Conservation (phyloP, 2,329 filamentous ascomycete species). For the Cercospora sojina region DNA sequence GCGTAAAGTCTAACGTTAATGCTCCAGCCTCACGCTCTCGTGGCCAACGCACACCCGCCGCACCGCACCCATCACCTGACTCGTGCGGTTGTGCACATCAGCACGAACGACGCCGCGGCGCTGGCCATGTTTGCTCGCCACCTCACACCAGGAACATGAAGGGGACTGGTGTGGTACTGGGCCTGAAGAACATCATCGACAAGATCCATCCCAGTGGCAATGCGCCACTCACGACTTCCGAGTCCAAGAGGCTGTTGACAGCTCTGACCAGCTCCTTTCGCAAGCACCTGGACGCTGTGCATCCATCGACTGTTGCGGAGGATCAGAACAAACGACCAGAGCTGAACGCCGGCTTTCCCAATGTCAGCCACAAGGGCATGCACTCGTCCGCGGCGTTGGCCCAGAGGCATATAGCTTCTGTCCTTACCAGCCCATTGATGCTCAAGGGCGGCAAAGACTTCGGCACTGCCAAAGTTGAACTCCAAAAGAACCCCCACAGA, state of each 20-base stretch:
- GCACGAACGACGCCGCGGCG: background rate
- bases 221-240: conserved; percentile 54
- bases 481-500: conserved; percentile 29
- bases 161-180: conserved; percentile 46
- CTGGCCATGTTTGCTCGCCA: conserved; percentile 22
- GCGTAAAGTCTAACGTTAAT: background rate
- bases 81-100: background rate
- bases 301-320: conserved; percentile 44
- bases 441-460: conserved; percentile 19
- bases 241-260: conserved; percentile 60
- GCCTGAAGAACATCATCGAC: conserved; percentile 51
- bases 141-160: conserved; percentile 48
- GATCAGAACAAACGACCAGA: conserved; percentile 11
- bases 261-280: conserved; percentile 64
- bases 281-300: conserved; percentile 59
- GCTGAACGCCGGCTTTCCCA: background rate
- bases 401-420: conserved; percentile 50
- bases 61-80: conserved; percentile 5
- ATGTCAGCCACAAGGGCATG: conserved; percentile 12
- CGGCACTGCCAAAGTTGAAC: conserved; percentile 31
- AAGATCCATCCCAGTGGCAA: conserved; percentile 52
- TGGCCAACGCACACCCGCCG: background rate
- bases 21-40: background rate
- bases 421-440: conserved; percentile 54
- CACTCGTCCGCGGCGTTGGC: conserved; percentile 43